A percentile compares a stretch with the other conserved stretches of the same genome.
phyloP scores from a whole-genome alignment of 805 yeast species.

The Nakazawaea wyomingensis region DNA sequence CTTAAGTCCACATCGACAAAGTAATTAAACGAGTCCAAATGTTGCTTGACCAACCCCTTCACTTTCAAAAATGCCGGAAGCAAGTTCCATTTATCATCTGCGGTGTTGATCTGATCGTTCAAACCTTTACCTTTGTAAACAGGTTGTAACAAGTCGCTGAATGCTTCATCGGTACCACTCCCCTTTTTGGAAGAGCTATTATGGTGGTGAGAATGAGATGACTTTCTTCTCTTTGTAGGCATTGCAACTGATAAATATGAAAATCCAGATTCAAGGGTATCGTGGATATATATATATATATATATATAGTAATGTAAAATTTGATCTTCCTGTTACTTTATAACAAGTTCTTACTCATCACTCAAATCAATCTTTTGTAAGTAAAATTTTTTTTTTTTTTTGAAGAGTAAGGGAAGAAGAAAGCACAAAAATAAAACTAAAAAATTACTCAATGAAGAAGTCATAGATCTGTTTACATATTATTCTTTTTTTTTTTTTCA shows the following conservation, averaged over 20 bases:
- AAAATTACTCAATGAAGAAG: too few relatives aligned
- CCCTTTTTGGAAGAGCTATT: slow-evolving; percentile 6
- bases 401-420: too few relatives aligned
- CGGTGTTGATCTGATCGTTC: slow-evolving; percentile 84
- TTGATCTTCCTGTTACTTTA: neutral
- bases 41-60: slow-evolving; percentile 95
- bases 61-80: slow-evolving; percentile 94
- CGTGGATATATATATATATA: too few relatives aligned
- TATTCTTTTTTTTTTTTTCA: too few relatives aligned
- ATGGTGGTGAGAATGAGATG: neutral
- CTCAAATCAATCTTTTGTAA: too few relatives aligned
- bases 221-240: slow-evolving; percentile 11
- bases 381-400: too few relatives aligned
- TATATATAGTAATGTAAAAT: too few relatives aligned
- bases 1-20: slow-evolving; percentile 91
- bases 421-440: too few relatives aligned
- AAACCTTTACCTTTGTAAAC: slow-evolving; percentile 80
- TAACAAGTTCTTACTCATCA: too few relatives aligned
- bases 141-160: slow-evolving; percentile 74
- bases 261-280: too few relatives aligned
- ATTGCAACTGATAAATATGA: neutral
- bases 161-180: slow-evolving; percentile 47
- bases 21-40: slow-evolving; percentile 95
- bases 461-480: too few relatives aligned
- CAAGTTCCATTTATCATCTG: slow-evolving; percentile 95